phyloP scores from a whole-genome alignment of 1,139 yeast species.

The Hemisphaericaspora xylanilytica region DNA sequence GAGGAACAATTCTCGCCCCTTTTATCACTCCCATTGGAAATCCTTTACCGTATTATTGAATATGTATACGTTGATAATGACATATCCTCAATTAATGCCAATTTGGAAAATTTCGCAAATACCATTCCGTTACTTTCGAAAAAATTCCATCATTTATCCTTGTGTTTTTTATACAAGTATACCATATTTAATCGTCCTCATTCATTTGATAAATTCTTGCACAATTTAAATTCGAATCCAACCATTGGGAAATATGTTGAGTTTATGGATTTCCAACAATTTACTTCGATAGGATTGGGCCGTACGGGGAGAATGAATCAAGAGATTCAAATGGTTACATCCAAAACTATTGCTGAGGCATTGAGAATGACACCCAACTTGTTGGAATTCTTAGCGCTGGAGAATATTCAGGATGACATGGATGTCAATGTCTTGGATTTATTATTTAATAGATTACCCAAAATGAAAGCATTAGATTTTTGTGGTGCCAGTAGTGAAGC shows the following conservation, averaged over 20 bases:
- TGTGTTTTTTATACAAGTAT: constrained; percentile 56
- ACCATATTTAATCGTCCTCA: constrained; percentile 79
- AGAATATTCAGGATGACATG: constrained; percentile 82
- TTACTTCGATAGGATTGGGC: constrained; percentile 88
- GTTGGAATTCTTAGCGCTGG: constrained; percentile 77
- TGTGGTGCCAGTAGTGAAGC: constrained; percentile 78
- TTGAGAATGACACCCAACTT: constrained; percentile 64
- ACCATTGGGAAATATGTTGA: constrained; percentile 66
- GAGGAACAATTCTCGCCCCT: constrained; percentile 16
- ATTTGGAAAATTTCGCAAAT: constrained; percentile 42
- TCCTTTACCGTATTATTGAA: constrained; percentile 43
- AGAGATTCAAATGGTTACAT: constrained; percentile 88
- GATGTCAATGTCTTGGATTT: constrained; percentile 57
- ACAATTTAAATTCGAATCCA: constrained; percentile 49
- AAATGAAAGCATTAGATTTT: constrained; percentile 73
- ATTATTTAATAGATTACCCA: constrained; percentile 58
- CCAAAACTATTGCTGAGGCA: constrained; percentile 64
- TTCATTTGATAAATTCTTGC: constrained; percentile 70
- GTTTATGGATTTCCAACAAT: constrained; percentile 81
- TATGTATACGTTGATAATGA: constrained; percentile 41
- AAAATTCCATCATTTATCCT: constrained; percentile 32
- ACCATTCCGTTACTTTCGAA: constrained; percentile 39
- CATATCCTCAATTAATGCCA: constrained; percentile 39
- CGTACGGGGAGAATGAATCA: constrained; percentile 86
- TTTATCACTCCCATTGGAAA: constrained; percentile 38